Conservation (phyloP, 768 basidiomycete species). For the Fistulinella prunicolor region DNA sequence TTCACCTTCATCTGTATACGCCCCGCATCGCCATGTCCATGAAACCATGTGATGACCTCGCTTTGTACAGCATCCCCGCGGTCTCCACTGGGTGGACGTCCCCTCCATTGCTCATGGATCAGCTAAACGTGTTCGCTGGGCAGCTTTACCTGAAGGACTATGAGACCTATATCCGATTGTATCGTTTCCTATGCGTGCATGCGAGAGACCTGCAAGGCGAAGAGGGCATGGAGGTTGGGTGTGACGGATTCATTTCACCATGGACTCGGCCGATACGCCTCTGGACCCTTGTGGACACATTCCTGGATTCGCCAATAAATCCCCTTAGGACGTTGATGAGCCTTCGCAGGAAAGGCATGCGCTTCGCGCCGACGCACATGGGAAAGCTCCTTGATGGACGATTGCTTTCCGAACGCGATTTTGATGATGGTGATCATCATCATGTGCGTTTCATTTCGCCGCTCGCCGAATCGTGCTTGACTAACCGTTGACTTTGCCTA, state of each 20-base stretch:
- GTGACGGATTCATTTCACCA: constrained; percentile 16
- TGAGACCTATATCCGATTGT: neutral
- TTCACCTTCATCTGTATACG: neutral
- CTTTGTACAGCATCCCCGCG: neutral
- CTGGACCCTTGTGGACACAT: constrained; percentile 9
- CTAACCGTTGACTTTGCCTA: too few species aligned
- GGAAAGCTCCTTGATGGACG: neutral
- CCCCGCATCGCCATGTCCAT: neutral
- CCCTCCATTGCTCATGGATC: neutral
- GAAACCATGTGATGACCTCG: neutral
- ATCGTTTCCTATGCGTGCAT: constrained; percentile 2
- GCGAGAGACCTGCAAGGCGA: constrained; percentile 3
- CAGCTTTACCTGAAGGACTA: neutral
- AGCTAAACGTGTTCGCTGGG: neutral
- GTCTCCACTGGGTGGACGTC: neutral
- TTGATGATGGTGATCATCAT: neutral
- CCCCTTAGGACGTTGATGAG: neutral
- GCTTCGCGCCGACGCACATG: neutral
- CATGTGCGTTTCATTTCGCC: too few species aligned
- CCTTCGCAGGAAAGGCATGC: neutral
- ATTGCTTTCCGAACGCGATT: neutral
- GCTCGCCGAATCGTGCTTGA: too few species aligned
- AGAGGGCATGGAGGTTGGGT: neutral
- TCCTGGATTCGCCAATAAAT: constrained; percentile 29
- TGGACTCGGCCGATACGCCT: constrained; percentile 4